A percentile compares a stretch with the other conserved stretches of the same genome.
phyloP scores from a whole-genome alignment of 1,139 yeast species.

The Arxiozyma telluris region DNA sequence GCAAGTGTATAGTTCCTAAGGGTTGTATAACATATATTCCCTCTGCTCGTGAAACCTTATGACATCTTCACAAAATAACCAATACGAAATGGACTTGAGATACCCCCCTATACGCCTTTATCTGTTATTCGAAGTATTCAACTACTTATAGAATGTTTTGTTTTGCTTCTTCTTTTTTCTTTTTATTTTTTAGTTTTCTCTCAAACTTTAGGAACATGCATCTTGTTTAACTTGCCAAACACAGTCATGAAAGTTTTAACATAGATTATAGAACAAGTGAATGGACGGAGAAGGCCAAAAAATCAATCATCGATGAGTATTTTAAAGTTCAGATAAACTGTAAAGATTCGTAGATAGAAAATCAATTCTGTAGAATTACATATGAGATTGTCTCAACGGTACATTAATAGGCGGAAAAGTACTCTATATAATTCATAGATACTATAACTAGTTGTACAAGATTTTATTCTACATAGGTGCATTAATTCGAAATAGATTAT shows the following conservation, averaged over 20 bases:
- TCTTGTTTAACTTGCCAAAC: not conserved
- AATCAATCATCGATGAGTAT: too few relatives aligned
- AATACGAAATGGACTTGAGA: slow-evolving; percentile 16
- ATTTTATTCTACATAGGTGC: not conserved
- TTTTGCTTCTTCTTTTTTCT: too few relatives aligned
- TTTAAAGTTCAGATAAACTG: too few relatives aligned
- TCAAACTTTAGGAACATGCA: not conserved
- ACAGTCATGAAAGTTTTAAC: not conserved
- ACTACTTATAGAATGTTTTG: not conserved
- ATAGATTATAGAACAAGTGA: too few relatives aligned
- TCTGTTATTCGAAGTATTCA: slow-evolving; percentile 17
- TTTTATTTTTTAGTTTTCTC: not conserved
- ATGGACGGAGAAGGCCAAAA: not conserved
- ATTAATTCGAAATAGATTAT: not conserved
- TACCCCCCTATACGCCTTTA: slow-evolving; percentile 22
- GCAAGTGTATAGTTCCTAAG: not conserved
- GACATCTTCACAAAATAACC: not conserved
- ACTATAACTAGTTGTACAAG: not conserved
- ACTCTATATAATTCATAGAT: too few relatives aligned
- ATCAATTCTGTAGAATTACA: not conserved
- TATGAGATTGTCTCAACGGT: not conserved
- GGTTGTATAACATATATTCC: not conserved
- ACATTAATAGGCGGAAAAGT: not conserved
- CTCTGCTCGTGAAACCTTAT: not conserved
- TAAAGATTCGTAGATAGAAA: too few relatives aligned